Evolutionary conservation across 208 protist species (phyloP).

Genomic region (Trichomonas vaginalis): DNA sequence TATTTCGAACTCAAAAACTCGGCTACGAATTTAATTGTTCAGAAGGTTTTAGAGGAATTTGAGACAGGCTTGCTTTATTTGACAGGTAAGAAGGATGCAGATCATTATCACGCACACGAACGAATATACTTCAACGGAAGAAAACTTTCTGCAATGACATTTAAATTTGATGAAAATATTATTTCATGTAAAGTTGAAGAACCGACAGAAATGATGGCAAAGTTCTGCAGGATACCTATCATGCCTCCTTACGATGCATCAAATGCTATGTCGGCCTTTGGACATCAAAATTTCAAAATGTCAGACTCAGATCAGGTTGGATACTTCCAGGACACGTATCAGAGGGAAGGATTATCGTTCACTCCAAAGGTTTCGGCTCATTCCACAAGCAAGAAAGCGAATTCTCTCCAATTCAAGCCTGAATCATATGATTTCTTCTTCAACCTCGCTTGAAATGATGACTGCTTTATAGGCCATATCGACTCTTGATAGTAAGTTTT

Average conservation of each 20-base stretch:
- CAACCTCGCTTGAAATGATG: not conserved
- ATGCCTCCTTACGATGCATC: not conserved
- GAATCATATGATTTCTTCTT: not conserved
- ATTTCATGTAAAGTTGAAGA: not conserved
- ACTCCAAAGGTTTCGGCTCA: not conserved
- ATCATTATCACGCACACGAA: not conserved
- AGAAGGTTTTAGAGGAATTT: not conserved
- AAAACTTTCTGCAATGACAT: not conserved
- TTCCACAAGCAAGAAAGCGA: not conserved
- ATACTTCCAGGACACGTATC: not conserved
- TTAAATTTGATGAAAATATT: not conserved
- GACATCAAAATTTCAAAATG: not conserved
- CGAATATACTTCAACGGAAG: not conserved
- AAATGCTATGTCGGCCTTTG: not conserved
- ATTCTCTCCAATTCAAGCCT: not conserved
- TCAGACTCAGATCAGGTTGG: not conserved
- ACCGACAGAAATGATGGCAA: not conserved
- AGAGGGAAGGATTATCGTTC: not conserved
- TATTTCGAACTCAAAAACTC: not conserved
- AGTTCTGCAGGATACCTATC: not conserved
- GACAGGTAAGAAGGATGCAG: not conserved
- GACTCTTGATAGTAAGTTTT: too few species aligned
- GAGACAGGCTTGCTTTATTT: not conserved
- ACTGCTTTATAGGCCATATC: too few species aligned
- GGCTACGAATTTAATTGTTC: not conserved